phyloP scores from a whole-genome alignment of 2,329 filamentous ascomycete species.

The Fusarium illudens region DNA sequence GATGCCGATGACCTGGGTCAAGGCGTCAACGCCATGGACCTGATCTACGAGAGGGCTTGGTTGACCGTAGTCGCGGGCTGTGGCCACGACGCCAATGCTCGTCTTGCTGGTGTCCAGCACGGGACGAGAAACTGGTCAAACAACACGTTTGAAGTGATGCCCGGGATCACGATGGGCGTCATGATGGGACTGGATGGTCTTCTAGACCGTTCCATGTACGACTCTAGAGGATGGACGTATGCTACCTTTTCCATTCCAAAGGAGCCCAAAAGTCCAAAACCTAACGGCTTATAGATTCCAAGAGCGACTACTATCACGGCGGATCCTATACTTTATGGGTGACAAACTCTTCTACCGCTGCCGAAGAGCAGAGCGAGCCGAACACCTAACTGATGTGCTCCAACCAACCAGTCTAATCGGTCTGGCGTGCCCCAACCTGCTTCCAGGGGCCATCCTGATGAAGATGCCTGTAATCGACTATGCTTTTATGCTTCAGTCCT shows the following conservation, averaged over 20 bases:
- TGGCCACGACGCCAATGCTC: conserved; percentile 11
- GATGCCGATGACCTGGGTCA: not conserved
- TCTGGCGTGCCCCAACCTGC: not conserved
- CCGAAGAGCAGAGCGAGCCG: not conserved
- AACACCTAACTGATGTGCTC: not conserved
- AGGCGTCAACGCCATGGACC: conserved; percentile 13
- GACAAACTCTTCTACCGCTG: conserved; percentile 15
- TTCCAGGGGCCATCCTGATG: not conserved
- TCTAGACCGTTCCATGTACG: not conserved
- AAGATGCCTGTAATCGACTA: not conserved
- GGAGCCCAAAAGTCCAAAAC: not conserved
- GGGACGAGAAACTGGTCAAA: not conserved
- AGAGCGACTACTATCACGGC: conserved; percentile 5
- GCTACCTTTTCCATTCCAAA: not conserved
- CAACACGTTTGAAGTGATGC: not conserved
- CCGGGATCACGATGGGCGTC: conserved; percentile 1
- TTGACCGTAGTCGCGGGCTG: conserved; percentile 15
- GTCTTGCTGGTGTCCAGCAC: not conserved
- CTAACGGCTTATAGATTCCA: conserved; percentile 3
- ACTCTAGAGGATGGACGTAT: conserved; percentile 20
- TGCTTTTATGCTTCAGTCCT: not conserved
- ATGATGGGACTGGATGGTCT: not conserved
- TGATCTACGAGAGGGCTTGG: conserved; percentile 18
- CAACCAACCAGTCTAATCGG: accelerated
- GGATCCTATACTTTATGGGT: conserved; percentile 4